These are phyloP conservation scores for Fonsecaea nubica DNA, from an alignment of 2,329 filamentous ascomycete species.

Conservation along the genomic window DNA sequence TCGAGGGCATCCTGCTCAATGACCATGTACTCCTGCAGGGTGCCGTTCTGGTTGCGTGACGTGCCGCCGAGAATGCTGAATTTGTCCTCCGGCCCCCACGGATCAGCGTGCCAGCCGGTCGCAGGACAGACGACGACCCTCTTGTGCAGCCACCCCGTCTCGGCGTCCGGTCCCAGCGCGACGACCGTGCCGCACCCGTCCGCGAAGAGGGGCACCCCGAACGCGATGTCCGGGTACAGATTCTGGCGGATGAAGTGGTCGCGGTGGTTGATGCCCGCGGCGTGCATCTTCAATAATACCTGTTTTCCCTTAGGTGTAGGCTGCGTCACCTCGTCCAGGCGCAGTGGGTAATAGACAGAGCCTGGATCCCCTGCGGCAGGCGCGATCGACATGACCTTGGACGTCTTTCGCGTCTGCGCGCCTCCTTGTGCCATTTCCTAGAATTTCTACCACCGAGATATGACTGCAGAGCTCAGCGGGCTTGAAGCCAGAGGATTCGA, in stretches of 20 bases:
- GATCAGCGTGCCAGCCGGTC: slow-evolving; percentile 74
- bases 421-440: no score
- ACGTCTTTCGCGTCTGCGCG: no score
- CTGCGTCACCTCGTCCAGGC: no score
- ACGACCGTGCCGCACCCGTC: slow-evolving; percentile 81
- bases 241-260: not conserved
- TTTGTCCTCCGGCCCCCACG: slow-evolving; percentile 73
- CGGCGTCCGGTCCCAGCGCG: slow-evolving; percentile 62
- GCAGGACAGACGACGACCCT: slow-evolving; percentile 79
- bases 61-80: slow-evolving; percentile 75
- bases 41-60: slow-evolving; percentile 56
- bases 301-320: not conserved
- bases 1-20: slow-evolving; percentile 77
- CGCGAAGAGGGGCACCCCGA: slow-evolving; percentile 73
- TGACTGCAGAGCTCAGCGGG: no score
- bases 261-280: not conserved
- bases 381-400: no score
- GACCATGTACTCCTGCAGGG: slow-evolving; percentile 73
- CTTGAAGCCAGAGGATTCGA: no score
- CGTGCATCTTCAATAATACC: not conserved
- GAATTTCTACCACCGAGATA: no score
- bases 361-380: no score
- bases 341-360: no score
- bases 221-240: not conserved
- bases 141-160: slow-evolving; percentile 66